Evolutionary conservation across 169 alveolate genomes (phyloP), one percentile per base, ranked within the genome.

Genomic region (Cryptosporidium andersoni): DNA sequence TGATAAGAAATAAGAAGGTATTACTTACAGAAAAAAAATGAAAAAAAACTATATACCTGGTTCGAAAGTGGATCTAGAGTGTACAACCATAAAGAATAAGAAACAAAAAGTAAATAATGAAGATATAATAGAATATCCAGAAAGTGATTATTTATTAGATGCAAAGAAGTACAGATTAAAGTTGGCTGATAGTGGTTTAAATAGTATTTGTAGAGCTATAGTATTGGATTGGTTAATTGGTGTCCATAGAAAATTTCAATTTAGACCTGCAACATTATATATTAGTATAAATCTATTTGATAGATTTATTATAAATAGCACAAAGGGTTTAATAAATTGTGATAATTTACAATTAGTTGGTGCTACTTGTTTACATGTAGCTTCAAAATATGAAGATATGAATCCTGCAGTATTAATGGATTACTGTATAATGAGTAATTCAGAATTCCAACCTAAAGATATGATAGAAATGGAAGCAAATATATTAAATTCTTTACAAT

Each of bases 201-300:
- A 74, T 25, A 56, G 40, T 58, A 62, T 74, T n/a, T 74, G 85
- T 60, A 74, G 85, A 58, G 85, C 49, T 37, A 74, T 74, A n/a
- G 85, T 74, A 2, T 47, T 74, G 16, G 85, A 74, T 74, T 74
- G 85, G 85, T 43, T 74, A 14, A 60, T 74, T 43, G 85, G 85
- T 25, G 85, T 74, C 9, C 85, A 74, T 42, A n/a, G 85, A 55
- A 74, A 74, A 34, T 74, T 74, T 60, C 85, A 74, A 74, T 74
- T 74, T 64, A 74, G 85, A 45, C 85, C 85, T 5, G 85, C 85
- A 56, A 74, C 85, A 4, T 58, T 74, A 3, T 68, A 74, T 37
- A 74, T 74, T 74, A 68, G 85, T 14, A 74, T 74, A 43, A 49
- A 66, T 25, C 9, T 74, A 11, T 74, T 74, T 74, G 85, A 74